Evolutionary conservation across 2,329 filamentous ascomycete genomes (phyloP).

Genomic region (Cryphonectria naterciae): DNA sequence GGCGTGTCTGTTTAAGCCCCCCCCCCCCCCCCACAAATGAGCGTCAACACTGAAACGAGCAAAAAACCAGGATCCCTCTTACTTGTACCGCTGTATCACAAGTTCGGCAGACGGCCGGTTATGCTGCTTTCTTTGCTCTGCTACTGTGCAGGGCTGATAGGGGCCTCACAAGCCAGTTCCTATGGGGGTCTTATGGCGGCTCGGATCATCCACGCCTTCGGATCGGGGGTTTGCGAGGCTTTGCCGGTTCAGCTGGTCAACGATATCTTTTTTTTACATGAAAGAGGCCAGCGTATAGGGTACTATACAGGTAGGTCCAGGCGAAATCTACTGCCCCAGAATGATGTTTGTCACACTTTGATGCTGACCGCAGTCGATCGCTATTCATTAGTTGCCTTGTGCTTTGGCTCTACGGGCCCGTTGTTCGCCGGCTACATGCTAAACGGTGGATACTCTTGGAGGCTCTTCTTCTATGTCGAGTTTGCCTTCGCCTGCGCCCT

Average conservation of each 20-base stretch:
- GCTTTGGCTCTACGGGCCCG: conserved; percentile 58
- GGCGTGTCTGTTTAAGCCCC: neutral
- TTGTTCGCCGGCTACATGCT: conserved; percentile 66
- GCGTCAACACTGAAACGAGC: neutral
- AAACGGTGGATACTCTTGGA: conserved; percentile 60
- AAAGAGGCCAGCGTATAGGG: conserved; percentile 57
- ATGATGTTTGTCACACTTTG: conserved; percentile 6
- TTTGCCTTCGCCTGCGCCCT: conserved; percentile 51
- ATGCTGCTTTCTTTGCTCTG: conserved; percentile 46
- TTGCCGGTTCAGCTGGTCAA: conserved; percentile 51
- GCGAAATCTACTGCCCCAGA: neutral
- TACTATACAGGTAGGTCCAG: conserved; percentile 56
- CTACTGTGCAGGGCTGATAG: conserved; percentile 47
- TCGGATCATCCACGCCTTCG: conserved; percentile 45
- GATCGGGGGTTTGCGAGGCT: conserved; percentile 49
- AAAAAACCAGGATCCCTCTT: conserved; percentile 48
- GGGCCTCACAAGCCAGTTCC: conserved; percentile 41
- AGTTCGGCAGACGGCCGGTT: conserved; percentile 48
- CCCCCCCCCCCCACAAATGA: too few relatives aligned
- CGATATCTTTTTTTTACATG: conserved; percentile 52
- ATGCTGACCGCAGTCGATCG: neutral
- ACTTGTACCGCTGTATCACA: conserved; percentile 60
- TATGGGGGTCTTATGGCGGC: conserved; percentile 45
- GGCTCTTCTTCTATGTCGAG: conserved; percentile 64
- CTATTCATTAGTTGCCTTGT: conserved; percentile 50